These are phyloP conservation scores for Aspergillus sparsus DNA, from an alignment of 495 filamentous ascomycete species.

Conservation along the genomic window DNA sequence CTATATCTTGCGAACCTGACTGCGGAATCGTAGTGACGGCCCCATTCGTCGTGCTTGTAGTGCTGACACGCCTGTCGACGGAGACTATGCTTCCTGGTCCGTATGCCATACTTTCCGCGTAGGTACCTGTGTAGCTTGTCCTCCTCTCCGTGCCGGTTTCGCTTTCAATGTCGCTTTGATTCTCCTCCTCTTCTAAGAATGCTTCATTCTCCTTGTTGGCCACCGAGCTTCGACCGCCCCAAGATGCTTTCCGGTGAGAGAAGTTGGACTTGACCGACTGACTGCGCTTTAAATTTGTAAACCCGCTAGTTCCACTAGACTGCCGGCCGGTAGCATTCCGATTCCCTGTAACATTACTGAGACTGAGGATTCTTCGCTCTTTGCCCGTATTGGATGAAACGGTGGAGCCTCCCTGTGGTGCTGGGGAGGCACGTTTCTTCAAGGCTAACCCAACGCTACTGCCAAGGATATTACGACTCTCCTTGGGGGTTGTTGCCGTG, in stretches of 20 bases:
- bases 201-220: conserved; percentile 64
- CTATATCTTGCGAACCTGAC: conserved; percentile 19
- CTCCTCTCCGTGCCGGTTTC: conserved; percentile 56
- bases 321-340: conserved; percentile 60
- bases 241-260: conserved; percentile 69
- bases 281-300: conserved; percentile 62
- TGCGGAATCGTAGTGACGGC: conserved; percentile 27
- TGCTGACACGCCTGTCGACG: conserved; percentile 51
- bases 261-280: conserved; percentile 70
- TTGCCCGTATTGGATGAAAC: conserved; percentile 51
- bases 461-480: conserved; percentile 44
- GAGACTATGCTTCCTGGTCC: conserved; percentile 52
- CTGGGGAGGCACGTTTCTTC: conserved; percentile 46
- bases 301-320: conserved; percentile 44
- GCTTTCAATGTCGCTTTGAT: conserved; percentile 45
- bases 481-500: conserved; percentile 42
- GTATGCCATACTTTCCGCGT: conserved; percentile 51
- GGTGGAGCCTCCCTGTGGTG: conserved; percentile 47
- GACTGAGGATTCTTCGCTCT: conserved; percentile 77
- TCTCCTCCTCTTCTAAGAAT: conserved; percentile 56
- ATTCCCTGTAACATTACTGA: conserved; percentile 85
- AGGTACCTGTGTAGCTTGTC: conserved; percentile 53
- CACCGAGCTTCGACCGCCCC: conserved; percentile 57
- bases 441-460: conserved; percentile 56
- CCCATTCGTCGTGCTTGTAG: conserved; percentile 45